phyloP scores from a whole-genome alignment of 805 yeast species.

The Saturnispora hagleri region DNA sequence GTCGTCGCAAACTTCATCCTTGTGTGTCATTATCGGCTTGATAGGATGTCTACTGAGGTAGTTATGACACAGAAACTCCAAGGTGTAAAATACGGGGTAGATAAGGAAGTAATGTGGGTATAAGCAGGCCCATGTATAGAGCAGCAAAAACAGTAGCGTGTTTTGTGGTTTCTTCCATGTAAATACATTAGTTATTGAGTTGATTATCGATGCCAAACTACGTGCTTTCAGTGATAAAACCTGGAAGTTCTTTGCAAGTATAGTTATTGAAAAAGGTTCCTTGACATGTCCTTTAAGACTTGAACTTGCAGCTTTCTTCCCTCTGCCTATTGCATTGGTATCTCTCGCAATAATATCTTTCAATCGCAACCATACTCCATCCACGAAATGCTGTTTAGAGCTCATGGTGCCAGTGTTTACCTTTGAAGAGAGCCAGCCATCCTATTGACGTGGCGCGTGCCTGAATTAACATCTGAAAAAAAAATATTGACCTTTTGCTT shows the following conservation, averaged over 20 bases:
- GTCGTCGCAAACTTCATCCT: slow-evolving; percentile 8
- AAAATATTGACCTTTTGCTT: not conserved
- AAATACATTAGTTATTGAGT: slow-evolving; percentile 18
- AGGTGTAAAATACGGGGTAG: slow-evolving; percentile 50
- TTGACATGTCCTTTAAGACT: not conserved
- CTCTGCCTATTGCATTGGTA: not conserved
- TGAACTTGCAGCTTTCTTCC: not conserved
- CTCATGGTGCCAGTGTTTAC: not conserved
- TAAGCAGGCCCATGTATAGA: slow-evolving; percentile 58
- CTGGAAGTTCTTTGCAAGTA: slow-evolving; percentile 49
- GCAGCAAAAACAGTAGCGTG: slow-evolving; percentile 50
- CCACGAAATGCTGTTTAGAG: not conserved
- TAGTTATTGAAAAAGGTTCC: slow-evolving; percentile 40
- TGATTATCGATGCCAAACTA: slow-evolving; percentile 27
- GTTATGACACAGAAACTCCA: slow-evolving; percentile 60
- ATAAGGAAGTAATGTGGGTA: slow-evolving; percentile 62
- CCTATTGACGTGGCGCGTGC: slow-evolving; percentile 5
- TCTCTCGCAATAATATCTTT: not conserved
- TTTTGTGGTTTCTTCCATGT: slow-evolving; percentile 67
- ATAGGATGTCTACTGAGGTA: slow-evolving; percentile 62
- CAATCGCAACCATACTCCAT: not conserved
- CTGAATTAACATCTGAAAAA: not conserved
- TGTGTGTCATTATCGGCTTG: slow-evolving; percentile 32
- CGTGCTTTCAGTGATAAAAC: slow-evolving; percentile 48
- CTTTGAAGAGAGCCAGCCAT: slow-evolving; percentile 1